Base-by-base conservation (phyloP, 2,329 filamentous ascomycete species). In the Colletotrichum limetticola region DNA sequence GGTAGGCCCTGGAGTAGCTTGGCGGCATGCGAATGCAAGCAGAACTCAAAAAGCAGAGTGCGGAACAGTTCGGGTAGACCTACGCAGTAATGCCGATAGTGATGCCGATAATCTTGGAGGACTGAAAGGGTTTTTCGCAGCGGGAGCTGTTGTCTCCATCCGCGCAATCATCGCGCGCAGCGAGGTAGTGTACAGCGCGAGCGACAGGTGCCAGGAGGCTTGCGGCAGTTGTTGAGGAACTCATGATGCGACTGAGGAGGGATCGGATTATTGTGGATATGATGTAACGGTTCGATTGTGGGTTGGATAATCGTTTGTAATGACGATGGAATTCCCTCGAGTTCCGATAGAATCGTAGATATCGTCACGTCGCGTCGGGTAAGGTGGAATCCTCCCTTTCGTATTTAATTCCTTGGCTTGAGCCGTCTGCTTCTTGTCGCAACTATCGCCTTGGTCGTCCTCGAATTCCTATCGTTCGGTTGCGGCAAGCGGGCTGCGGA, bases 1-100 rank as follows among this genome's bases (percentile, higher is more conserved):
- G 30, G 24, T 30, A 5, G 22, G 53, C 16, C 16, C 46, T 4
- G 58, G 11, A 32, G n/a, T 4, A 12, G 30, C 12, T 42, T 28
- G n/a, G 9, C 9, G n/a, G 9, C 9, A 24, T 30, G 28, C 22
- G 19, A 22, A 16, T 11, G n/a, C 22, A 22, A 12, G 19, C 11
- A 22, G 6, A 16, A 3, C n/a, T 14, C 42, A 37, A 22, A 2
- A 22, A 8, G 9, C 24, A 28, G 35, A 24, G 24, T 24, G 32
- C 12, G 19, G 8, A 26, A 32, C 1, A 37, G 26, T 14, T 49
- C 42, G 19, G 53, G 32, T 12, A 14, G 22, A 72, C 70, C 2
- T 66, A 72, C 70, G 66, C 66, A 11, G 70, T 72, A 49, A 70
- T 26, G 19, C 70, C 66, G 28, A 69, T 35, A 35, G 70, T 70